These are phyloP conservation scores for Candida railenensis DNA, from an alignment of 805 yeast genomes.

Conservation along the genomic window DNA sequence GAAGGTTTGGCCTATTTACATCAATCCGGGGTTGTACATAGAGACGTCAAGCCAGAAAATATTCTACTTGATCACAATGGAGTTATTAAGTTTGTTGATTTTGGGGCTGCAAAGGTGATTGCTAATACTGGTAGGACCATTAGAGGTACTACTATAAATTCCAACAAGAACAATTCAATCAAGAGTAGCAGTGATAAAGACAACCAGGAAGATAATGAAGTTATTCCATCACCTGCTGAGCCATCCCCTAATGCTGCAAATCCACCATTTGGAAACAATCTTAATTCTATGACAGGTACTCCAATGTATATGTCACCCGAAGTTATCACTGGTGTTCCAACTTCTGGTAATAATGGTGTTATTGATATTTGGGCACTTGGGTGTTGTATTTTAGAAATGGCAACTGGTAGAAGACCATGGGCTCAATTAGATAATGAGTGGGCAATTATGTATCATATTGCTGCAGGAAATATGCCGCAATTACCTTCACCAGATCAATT, in stretches of 20 bases:
- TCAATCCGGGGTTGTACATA: constrained; percentile 91
- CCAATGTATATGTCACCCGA: constrained; percentile 99
- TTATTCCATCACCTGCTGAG: background rate
- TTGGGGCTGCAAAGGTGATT: constrained; percentile 94
- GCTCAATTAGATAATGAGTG: constrained; percentile 93
- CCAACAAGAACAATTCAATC: constrained; percentile 4
- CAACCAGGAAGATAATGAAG: background rate
- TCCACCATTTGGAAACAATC: background rate
- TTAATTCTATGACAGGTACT: constrained; percentile 72
- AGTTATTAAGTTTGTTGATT: constrained; percentile 92
- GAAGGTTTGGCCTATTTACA: constrained; percentile 95
- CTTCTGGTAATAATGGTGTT: constrained; percentile 59
- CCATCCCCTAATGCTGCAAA: background rate
- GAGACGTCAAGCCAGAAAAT: constrained; percentile 96
- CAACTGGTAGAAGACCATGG: constrained; percentile 97
- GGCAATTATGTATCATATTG: constrained; percentile 98
- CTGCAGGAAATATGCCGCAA: constrained; percentile 89
- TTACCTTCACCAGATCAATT: constrained; percentile 79
- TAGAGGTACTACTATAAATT: constrained; percentile 15
- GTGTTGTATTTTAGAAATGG: constrained; percentile 94
- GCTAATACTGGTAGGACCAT: constrained; percentile 57
- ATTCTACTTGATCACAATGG: constrained; percentile 88
- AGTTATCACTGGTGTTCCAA: constrained; percentile 71
- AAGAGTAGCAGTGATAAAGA: constrained; percentile 28
- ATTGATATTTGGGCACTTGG: constrained; percentile 96